Conservation (phyloP, 352 stramenopile species). For the Thalassiosira exigua region DNA sequence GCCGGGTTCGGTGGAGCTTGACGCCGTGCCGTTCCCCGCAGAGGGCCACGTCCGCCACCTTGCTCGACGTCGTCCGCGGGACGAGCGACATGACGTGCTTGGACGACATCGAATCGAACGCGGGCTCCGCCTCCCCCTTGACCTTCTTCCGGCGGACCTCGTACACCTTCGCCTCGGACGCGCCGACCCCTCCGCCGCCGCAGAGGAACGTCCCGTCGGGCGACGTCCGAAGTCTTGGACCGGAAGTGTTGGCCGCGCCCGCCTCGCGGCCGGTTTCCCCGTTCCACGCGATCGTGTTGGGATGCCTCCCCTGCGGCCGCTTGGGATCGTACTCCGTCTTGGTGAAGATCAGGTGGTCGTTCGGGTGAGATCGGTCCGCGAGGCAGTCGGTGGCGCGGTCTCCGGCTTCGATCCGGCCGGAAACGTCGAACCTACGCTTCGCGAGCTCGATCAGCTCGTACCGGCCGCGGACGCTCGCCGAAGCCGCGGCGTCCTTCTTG, state of each 20-base stretch:
- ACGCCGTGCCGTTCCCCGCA: neutral
- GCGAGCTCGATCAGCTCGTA: constrained; percentile 11
- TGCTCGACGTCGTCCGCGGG: neutral
- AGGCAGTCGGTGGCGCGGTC: constrained; percentile 3
- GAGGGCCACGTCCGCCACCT: constrained; percentile 9
- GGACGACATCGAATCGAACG: constrained; percentile 11
- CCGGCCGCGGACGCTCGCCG: constrained; percentile 3
- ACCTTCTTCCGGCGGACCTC: constrained; percentile 7
- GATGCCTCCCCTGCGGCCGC: neutral
- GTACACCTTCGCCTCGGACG: constrained; percentile 12
- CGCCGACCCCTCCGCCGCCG: constrained; percentile 2
- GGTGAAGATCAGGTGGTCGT: constrained; percentile 6
- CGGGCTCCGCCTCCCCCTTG: constrained; percentile 18
- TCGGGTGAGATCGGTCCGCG: constrained; percentile 14
- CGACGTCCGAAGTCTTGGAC: neutral
- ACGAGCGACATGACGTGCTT: constrained; percentile 22
- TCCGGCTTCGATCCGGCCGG: neutral
- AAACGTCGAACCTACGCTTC: constrained; percentile 11
- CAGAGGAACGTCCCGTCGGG: constrained; percentile 10
- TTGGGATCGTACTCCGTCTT: constrained; percentile 9
- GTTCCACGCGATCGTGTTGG: constrained; percentile 15
- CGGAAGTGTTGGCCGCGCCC: neutral
- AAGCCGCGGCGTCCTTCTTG: constrained; percentile 83
- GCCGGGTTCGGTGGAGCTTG: too few species aligned
- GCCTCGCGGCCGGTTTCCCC: neutral